Evolutionary conservation across 2,329 filamentous ascomycete species (phyloP), one percentile per base, ranked within the genome.

Genomic region (Pseudopithomyces chartarum): DNA sequence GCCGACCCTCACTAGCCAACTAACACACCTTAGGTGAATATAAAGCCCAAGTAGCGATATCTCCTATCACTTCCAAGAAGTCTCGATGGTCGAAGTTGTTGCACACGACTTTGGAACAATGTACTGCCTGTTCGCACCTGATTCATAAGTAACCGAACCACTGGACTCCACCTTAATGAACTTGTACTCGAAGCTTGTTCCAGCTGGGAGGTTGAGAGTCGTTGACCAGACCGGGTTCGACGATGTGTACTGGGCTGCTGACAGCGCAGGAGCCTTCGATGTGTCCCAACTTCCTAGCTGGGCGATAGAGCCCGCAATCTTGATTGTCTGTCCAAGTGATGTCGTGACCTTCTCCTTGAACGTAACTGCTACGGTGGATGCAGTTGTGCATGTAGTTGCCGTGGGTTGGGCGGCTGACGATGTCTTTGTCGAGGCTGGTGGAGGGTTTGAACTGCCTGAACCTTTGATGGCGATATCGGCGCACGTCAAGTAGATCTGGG

Each of bases 311-410:
- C 81, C 81, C 0, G 72, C 69, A 4, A 83, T 65, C 52, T 79
- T 80, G 22, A 84, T 59, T 26, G 80, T 82, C 67, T 83, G 80
- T 8, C 81, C 81, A 51, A 72, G 79, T 48, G 78, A 77, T 0
- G 81, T 84, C 0, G 73, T 74, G 1, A 78, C 80, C 57, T 80
- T 80, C 7, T 81, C 77, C 48, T 76, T 72, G 69, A 84, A 83
- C 3, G 73, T 73, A 6, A 83, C 75, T 8, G 66, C 59, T 19
- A 72, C 67, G 1, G 57, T 65, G 1, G 70, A 43, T 73, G 64
- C 61, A 1, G 68, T 68, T 17, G 70, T 61, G 15, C 69, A 72
- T 17, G 64, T 48, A 26, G 55, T 53, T 23, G 62, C 50, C 0
- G 61, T 61, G 0, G 68, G 57, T 1, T 55, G 61, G 1, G 63